Conservation (phyloP, 306 rosid genomes). For the Quercus aquifolioides region DNA sequence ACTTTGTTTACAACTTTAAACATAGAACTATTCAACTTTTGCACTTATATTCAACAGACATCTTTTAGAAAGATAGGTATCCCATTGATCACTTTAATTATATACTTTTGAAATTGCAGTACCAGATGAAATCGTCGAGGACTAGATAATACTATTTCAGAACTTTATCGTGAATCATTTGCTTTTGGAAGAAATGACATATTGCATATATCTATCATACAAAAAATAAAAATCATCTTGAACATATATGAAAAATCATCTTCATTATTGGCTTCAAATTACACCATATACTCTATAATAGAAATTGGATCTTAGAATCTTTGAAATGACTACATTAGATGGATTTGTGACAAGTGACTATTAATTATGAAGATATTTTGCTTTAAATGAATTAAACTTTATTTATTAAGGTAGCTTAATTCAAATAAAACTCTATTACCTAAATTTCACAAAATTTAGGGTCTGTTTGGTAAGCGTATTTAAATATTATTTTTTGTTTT, state of each 20-base stretch:
- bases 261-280: neutral
- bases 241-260: neutral
- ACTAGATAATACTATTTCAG: slow-evolving; percentile 24
- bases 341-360: too few species aligned
- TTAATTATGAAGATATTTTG: too few species aligned
- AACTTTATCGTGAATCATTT: slow-evolving; percentile 25
- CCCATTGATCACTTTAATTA: slow-evolving; percentile 32
- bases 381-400: too few species aligned
- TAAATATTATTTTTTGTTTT: too few species aligned
- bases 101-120: slow-evolving; percentile 45
- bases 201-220: neutral
- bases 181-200: slow-evolving; percentile 27
- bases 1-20: slow-evolving; percentile 18
- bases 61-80: slow-evolving; percentile 48
- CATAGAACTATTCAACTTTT: slow-evolving; percentile 26
- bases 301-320: too few species aligned
- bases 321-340: too few species aligned
- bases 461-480: too few species aligned
- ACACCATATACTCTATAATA: too few species aligned
- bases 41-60: slow-evolving; percentile 40
- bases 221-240: neutral
- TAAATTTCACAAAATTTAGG: too few species aligned
- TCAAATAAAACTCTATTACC: too few species aligned
- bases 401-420: too few species aligned
- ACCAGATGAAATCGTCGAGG: slow-evolving; percentile 29